Conservation (phyloP, 1,284 basidiomycete species). For the Ceratorhiza oryzae-sativae region DNA sequence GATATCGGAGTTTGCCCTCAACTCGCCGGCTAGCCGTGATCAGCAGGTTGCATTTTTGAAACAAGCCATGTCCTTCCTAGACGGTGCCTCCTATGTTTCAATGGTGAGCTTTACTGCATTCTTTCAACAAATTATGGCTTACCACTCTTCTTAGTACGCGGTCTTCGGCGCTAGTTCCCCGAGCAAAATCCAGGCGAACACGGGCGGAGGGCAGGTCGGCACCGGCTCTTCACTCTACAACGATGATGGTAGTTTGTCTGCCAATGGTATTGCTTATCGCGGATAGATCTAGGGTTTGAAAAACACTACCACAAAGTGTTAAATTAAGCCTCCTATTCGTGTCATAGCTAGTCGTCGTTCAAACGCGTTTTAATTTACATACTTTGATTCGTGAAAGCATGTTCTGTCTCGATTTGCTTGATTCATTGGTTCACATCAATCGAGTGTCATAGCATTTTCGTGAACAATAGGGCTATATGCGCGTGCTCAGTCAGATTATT, state of each 20-base stretch:
- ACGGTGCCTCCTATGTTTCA: slow-evolving; percentile 37
- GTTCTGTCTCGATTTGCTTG: no score
- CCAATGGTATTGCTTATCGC: slow-evolving; percentile 24
- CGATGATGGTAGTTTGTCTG: slow-evolving; percentile 28
- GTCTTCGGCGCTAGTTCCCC: slow-evolving; percentile 35
- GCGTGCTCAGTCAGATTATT: no score
- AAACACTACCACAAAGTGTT: not conserved
- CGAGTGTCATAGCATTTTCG: no score
- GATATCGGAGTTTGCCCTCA: slow-evolving; percentile 33
- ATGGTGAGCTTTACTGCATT: not conserved
- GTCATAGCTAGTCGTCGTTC: no score
- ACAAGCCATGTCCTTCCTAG: slow-evolving; percentile 33
- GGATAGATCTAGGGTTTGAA: not conserved
- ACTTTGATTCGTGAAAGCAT: no score
- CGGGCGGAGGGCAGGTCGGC: slow-evolving; percentile 27
- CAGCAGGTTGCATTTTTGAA: slow-evolving; percentile 35
- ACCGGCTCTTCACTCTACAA: slow-evolving; percentile 36
- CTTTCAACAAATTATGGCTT: not conserved
- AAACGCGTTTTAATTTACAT: no score
- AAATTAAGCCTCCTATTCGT: no score
- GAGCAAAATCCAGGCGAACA: slow-evolving; percentile 7
- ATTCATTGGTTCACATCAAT: no score
- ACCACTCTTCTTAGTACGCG: slow-evolving; percentile 10
- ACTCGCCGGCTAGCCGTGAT: slow-evolving; percentile 17
- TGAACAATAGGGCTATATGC: no score